These are phyloP conservation scores for Apiospora aurea DNA, from an alignment of 2,329 filamentous ascomycete genomes.

Conservation along the genomic window DNA sequence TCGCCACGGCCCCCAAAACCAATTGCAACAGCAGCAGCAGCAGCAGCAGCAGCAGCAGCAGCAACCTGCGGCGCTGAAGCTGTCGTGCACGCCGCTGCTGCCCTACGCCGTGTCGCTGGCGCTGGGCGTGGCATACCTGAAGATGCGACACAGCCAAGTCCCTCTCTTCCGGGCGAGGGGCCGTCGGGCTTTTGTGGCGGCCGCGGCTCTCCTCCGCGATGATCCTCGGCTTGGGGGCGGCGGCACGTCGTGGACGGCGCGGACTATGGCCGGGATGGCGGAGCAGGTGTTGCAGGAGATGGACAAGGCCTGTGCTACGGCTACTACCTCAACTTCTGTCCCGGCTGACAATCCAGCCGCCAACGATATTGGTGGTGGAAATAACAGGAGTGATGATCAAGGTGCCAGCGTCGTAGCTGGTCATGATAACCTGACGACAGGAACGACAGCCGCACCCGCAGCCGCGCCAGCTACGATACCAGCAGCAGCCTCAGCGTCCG, in stretches of 20 bases:
- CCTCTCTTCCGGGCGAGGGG: conserved; percentile 66
- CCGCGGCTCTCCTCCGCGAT: conserved; percentile 59
- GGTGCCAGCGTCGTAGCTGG: not conserved
- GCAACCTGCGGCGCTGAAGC: conserved; percentile 44
- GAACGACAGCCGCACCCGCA: conserved; percentile 30
- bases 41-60: not conserved
- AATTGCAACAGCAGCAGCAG: not conserved
- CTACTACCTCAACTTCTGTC: conserved; percentile 32
- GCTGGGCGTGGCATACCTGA: conserved; percentile 67
- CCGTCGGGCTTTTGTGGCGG: conserved; percentile 60
- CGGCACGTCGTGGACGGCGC: conserved; percentile 65
- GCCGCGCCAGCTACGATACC: conserved; percentile 30
- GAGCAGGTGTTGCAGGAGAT: conserved; percentile 63
- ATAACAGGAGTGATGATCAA: not conserved
- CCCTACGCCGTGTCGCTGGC: conserved; percentile 68
- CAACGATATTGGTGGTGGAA: not conserved
- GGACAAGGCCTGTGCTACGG: conserved; percentile 52
- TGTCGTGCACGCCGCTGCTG: conserved; percentile 60
- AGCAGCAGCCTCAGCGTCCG: conserved; percentile 31
- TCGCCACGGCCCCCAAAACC: not conserved
- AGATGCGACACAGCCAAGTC: conserved; percentile 67
- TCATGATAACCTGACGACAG: conserved; percentile 32
- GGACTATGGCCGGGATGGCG: conserved; percentile 61
- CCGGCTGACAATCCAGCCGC: not conserved
- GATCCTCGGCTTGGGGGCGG: conserved; percentile 44